Percentiles rank a stretch among this genome's conserved stretches.
These are phyloP conservation scores for Juglanconis sp. DNA, from an alignment of 2,329 filamentous ascomycete genomes.

Conservation along the genomic window DNA sequence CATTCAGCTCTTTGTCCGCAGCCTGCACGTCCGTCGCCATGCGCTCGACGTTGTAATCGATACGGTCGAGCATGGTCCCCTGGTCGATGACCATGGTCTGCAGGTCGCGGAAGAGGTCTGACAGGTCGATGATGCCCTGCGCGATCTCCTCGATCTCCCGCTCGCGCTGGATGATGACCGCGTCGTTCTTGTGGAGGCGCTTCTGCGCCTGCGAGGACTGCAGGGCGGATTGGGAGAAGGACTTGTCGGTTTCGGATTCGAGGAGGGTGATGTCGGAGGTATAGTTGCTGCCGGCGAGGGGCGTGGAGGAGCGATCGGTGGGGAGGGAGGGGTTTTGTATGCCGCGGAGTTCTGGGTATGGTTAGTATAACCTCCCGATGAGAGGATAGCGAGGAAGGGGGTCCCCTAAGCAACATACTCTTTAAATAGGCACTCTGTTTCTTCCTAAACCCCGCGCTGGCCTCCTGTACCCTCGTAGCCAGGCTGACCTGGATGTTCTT, in stretches of 20 bases:
- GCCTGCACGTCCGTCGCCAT: slow-evolving; percentile 93
- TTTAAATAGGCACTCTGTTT: slow-evolving; percentile 96
- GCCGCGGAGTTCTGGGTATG: slow-evolving; percentile 65
- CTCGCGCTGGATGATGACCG: slow-evolving; percentile 85
- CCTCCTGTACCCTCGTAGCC: slow-evolving; percentile 83
- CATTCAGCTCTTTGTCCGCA: slow-evolving; percentile 86
- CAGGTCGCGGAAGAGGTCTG: slow-evolving; percentile 93
- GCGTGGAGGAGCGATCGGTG: slow-evolving; percentile 52
- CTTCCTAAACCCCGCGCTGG: slow-evolving; percentile 89
- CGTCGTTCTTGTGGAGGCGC: slow-evolving; percentile 72
- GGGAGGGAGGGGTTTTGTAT: slow-evolving; percentile 58
- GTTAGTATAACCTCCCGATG: slow-evolving; percentile 21
- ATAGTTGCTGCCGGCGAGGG: slow-evolving; percentile 51
- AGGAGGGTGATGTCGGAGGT: slow-evolving; percentile 76
- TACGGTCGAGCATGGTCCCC: slow-evolving; percentile 86
- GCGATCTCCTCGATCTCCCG: slow-evolving; percentile 97
- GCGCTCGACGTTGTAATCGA: slow-evolving; percentile 96
- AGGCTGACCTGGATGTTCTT: slow-evolving; percentile 92
- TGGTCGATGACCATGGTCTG: slow-evolving; percentile 95
- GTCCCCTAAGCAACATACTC: slow-evolving; percentile 51
- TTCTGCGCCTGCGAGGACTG: slow-evolving; percentile 71
- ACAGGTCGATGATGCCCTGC: slow-evolving; percentile 94
- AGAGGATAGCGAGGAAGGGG: background rate
- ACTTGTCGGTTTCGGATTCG: slow-evolving; percentile 91
- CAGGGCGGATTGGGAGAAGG: slow-evolving; percentile 84